A percentile compares a stretch with the other conserved stretches of the same genome.
phyloP scores from a whole-genome alignment of 2,329 filamentous ascomycete genomes.

The Cordyceps javanica region DNA sequence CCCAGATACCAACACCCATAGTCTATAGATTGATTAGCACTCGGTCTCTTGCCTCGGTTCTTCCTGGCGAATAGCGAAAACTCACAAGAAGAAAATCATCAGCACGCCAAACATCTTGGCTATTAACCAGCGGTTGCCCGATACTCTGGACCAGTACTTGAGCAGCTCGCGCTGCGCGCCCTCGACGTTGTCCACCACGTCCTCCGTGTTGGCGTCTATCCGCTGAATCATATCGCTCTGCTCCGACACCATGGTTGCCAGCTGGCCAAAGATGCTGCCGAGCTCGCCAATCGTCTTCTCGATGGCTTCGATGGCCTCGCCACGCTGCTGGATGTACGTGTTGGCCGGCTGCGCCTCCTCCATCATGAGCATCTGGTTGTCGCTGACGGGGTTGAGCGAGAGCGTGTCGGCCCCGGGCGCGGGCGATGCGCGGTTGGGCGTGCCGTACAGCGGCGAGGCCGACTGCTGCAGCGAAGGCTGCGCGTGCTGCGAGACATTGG shows the following conservation, averaged over 20 bases:
- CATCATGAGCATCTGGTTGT: constrained; percentile 81
- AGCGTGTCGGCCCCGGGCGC: constrained; percentile 65
- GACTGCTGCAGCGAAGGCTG: constrained; percentile 64
- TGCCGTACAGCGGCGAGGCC: constrained; percentile 81
- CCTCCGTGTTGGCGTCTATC: constrained; percentile 95
- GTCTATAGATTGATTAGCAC: constrained; percentile 21
- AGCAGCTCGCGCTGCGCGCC: constrained; percentile 90
- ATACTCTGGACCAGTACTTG: constrained; percentile 94
- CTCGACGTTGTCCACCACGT: constrained; percentile 97
- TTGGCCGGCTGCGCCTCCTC: constrained; percentile 89
- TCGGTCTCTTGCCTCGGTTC: not conserved
- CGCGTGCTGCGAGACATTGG: constrained; percentile 73
- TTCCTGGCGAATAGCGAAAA: constrained; percentile 13
- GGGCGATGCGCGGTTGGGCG: constrained; percentile 60
- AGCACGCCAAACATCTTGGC: constrained; percentile 74
- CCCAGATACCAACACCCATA: constrained; percentile 35
- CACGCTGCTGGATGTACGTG: constrained; percentile 85
- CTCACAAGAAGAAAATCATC: constrained; percentile 83
- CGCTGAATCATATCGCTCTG: constrained; percentile 97
- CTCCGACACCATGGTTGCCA: constrained; percentile 94
- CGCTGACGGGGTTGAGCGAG: constrained; percentile 72
- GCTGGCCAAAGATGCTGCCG: constrained; percentile 83
- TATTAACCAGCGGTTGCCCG: constrained; percentile 91
- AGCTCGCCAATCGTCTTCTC: constrained; percentile 92
- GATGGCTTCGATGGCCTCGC: constrained; percentile 93